A percentile compares a stretch with the other conserved stretches of the same genome.
Evolutionary conservation across 208 protist species (phyloP).

Genomic region (Trypanosoma vivax): DNA sequence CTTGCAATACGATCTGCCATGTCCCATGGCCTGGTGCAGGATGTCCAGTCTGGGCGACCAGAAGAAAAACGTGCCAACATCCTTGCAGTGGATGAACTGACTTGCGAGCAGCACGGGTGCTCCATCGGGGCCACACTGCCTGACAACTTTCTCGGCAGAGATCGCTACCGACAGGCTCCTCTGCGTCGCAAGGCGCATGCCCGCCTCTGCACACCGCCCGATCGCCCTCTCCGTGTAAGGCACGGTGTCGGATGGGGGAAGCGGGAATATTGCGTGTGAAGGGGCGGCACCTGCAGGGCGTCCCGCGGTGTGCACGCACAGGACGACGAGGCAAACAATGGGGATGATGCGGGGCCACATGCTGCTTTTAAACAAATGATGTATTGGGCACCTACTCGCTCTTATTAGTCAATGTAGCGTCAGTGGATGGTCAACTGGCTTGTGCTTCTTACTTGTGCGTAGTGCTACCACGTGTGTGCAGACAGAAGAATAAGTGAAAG

Average conservation of each 20-base stretch:
- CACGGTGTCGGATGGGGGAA: background rate
- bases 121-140: background rate
- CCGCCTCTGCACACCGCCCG: background rate
- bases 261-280: background rate
- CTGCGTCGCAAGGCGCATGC: constrained; percentile 9
- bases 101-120: background rate
- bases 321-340: background rate
- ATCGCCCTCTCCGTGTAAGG: background rate
- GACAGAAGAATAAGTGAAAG: no score
- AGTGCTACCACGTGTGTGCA: no score
- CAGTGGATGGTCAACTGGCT: no score
- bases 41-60: background rate
- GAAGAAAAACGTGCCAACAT: background rate
- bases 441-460: no score
- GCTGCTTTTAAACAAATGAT: no score
- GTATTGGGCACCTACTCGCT: no score
- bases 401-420: no score
- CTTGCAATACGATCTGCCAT: background rate
- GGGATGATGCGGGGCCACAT: background rate
- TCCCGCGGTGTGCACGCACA: background rate
- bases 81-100: background rate
- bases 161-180: background rate
- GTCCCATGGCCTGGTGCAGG: background rate
- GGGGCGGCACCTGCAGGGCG: background rate
- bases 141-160: background rate